Conservation (phyloP, 2,329 filamentous ascomycete genomes). For the Colletotrichum falcatum region DNA sequence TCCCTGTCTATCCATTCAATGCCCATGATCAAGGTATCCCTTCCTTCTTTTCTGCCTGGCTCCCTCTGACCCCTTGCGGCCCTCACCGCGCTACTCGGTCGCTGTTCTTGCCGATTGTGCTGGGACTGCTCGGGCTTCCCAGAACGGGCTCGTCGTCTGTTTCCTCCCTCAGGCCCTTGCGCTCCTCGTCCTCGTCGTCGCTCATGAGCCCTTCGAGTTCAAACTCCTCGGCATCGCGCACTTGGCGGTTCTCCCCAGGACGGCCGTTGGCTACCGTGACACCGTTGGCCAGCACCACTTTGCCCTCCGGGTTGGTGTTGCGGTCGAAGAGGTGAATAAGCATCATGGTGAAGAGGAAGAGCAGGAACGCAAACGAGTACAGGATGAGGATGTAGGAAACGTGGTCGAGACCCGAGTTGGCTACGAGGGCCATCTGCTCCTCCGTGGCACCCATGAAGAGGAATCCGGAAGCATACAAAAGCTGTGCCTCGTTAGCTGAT, state of each 20-base stretch:
- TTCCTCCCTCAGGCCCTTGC: constrained; percentile 72
- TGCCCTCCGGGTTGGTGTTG: constrained; percentile 53
- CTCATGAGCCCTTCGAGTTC: constrained; percentile 87
- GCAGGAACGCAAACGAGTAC: constrained; percentile 88
- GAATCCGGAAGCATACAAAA: constrained; percentile 92
- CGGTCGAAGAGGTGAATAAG: constrained; percentile 87
- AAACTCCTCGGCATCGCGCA: constrained; percentile 85
- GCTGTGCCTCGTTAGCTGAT: constrained; percentile 60
- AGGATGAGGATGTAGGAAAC: constrained; percentile 93
- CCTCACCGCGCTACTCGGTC: constrained; percentile 47
- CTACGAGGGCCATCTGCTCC: constrained; percentile 89
- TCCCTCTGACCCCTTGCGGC: neutral
- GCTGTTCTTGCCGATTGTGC: constrained; percentile 61
- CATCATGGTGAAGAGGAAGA: constrained; percentile 92
- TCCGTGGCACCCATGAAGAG: constrained; percentile 98
- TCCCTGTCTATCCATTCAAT: constrained; percentile 33
- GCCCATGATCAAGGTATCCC: neutral
- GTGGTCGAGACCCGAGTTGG: constrained; percentile 81
- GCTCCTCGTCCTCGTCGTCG: constrained; percentile 76
- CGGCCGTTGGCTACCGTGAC: constrained; percentile 50
- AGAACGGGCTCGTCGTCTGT: constrained; percentile 68
- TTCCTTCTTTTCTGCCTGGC: neutral
- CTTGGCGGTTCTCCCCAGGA: constrained; percentile 63
- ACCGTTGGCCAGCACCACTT: constrained; percentile 54
- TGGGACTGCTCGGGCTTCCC: constrained; percentile 50